Conservation (phyloP, 495 filamentous ascomycete species). For the Xylaria bambusicola region DNA sequence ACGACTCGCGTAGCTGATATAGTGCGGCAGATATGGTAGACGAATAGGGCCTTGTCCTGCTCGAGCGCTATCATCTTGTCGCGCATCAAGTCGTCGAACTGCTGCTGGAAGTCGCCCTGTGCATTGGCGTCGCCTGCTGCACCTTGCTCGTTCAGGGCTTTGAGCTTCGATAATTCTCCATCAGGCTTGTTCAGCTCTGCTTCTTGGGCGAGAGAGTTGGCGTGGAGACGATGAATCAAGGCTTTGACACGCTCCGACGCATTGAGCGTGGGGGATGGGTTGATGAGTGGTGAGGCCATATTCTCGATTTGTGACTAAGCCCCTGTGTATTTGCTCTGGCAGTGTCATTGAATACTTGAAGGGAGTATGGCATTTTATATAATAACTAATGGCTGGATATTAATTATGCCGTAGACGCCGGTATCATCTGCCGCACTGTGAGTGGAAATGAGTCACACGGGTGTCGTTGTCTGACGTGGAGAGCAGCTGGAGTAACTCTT, state of each 20-base stretch:
- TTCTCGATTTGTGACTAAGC: not conserved
- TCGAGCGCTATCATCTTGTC: slow-evolving; percentile 54
- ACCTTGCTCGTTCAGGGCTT: not conserved
- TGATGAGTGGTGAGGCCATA: slow-evolving; percentile 3
- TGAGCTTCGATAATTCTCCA: not conserved
- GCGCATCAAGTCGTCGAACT: slow-evolving; percentile 16
- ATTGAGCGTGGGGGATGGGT: slow-evolving; percentile 8
- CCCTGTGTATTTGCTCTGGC: not conserved
- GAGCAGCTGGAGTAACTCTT: too few species aligned
- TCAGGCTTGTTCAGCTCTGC: slow-evolving; percentile 15
- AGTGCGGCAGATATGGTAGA: slow-evolving; percentile 46
- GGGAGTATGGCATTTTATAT: too few species aligned
- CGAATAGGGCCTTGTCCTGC: slow-evolving; percentile 53
- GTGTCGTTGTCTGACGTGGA: too few species aligned
- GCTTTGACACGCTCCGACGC: slow-evolving; percentile 16
- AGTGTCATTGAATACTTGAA: too few species aligned
- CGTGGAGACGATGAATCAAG: slow-evolving; percentile 9
- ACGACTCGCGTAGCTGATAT: slow-evolving; percentile 52
- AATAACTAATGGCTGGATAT: too few species aligned
- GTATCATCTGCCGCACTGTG: too few species aligned
- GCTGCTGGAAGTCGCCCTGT: not conserved
- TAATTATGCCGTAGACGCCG: too few species aligned
- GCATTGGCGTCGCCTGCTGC: not conserved
- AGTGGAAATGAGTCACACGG: too few species aligned
- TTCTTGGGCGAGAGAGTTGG: slow-evolving; percentile 13